Evolutionary conservation across 2,329 filamentous ascomycete species (phyloP).

Genomic region (Hymenoscyphus repandus): DNA sequence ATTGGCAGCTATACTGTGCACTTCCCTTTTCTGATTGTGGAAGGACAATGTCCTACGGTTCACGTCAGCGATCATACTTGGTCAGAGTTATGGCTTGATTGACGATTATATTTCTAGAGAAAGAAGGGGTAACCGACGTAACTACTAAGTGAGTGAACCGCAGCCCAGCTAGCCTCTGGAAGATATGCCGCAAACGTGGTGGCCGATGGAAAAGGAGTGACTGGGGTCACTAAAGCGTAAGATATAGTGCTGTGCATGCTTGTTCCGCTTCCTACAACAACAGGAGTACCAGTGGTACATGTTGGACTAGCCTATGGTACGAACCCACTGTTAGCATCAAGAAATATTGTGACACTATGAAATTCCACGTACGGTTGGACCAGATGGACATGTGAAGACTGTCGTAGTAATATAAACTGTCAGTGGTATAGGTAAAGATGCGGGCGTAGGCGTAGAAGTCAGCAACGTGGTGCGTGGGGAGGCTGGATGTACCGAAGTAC

Average conservation of each 20-base stretch:
- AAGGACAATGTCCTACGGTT: not conserved
- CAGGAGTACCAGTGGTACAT: not conserved
- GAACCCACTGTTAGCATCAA: no score
- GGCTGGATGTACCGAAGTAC: no score
- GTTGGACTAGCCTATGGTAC: not conserved
- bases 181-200: not conserved
- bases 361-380: no score
- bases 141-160: not conserved
- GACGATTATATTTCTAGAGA: not conserved
- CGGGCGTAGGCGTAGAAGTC: not conserved
- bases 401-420: not conserved
- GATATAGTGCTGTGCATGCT: not conserved
- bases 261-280: not conserved
- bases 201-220: not conserved
- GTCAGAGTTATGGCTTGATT: no score
- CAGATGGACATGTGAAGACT: not conserved
- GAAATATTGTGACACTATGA: no score
- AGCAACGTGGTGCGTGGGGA: not conserved
- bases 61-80: no score
- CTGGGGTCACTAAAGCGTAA: not conserved
- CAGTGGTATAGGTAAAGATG: not conserved
- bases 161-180: not conserved
- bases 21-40: not conserved
- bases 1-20: not conserved
- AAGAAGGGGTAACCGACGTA: not conserved